These are phyloP conservation scores for Tolypocladium guangdongense DNA, from an alignment of 2,329 filamentous ascomycete species.

Conservation along the genomic window DNA sequence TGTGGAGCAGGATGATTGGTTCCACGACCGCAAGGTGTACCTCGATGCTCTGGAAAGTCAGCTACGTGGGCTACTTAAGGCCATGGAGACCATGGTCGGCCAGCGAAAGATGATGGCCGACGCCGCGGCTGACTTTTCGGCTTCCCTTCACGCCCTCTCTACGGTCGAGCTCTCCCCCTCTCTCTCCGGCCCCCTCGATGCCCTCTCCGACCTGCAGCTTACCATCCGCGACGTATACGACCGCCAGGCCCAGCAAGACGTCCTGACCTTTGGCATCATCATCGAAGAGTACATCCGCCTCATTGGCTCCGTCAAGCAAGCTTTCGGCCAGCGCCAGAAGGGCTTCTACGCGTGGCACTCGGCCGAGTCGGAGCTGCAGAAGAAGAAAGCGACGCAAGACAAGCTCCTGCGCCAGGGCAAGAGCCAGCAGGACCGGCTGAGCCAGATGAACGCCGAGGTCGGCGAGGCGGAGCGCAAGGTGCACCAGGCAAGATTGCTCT, in stretches of 20 bases:
- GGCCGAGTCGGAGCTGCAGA: constrained; percentile 81
- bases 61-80: constrained; percentile 80
- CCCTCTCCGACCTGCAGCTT: constrained; percentile 84
- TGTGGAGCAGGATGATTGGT: constrained; percentile 98
- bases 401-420: constrained; percentile 92
- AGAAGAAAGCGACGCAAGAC: constrained; percentile 80
- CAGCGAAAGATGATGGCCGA: constrained; percentile 92
- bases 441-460: constrained; percentile 85
- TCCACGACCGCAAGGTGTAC: constrained; percentile 91
- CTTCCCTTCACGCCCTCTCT: constrained; percentile 83
- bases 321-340: constrained; percentile 87
- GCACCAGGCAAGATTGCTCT: constrained; percentile 78
- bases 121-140: constrained; percentile 85
- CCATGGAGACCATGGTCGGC: constrained; percentile 82
- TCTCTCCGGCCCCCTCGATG: constrained; percentile 80
- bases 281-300: constrained; percentile 97
- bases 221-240: constrained; percentile 94
- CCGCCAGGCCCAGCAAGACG: constrained; percentile 91
- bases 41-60: constrained; percentile 89
- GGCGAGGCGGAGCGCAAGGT: constrained; percentile 90
- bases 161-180: constrained; percentile 85
- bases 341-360: constrained; percentile 90
- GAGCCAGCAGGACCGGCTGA: constrained; percentile 89
- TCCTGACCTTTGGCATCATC: constrained; percentile 91
- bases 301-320: constrained; percentile 89